phyloP scores from a whole-genome alignment of 2,329 filamentous ascomycete species.

The Colletotrichum orchidophilum region DNA sequence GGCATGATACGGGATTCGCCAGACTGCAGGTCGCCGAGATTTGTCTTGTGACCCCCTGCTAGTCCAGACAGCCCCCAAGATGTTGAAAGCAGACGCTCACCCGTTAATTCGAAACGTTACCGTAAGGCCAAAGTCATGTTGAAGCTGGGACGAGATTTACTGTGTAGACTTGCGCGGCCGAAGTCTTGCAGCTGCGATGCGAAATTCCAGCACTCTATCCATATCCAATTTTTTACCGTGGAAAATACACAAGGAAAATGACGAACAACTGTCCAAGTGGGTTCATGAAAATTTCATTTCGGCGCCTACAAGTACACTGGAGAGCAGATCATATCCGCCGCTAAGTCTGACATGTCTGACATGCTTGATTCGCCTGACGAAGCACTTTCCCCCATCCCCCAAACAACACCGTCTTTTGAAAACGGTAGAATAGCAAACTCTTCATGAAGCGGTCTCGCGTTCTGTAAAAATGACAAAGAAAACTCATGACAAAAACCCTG shows the following conservation, averaged over 20 bases:
- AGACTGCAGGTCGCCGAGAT: constrained; percentile 2
- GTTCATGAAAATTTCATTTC: constrained; percentile 1
- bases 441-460: background rate
- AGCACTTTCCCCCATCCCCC: background rate
- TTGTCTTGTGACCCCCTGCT: too few relatives aligned
- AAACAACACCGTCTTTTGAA: constrained; percentile 1
- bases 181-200: background rate
- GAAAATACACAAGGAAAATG: too few relatives aligned
- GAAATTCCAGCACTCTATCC: background rate
- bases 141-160: too few relatives aligned
- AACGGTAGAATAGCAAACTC: background rate
- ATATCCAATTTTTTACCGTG: too few relatives aligned
- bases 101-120: background rate
- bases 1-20: constrained; percentile 8
- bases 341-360: constrained; percentile 26
- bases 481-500: constrained; percentile 13
- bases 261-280: background rate
- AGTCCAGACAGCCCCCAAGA: background rate
- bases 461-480: constrained; percentile 15
- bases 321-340: constrained; percentile 15
- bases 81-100: background rate
- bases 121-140: background rate
- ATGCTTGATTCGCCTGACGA: constrained; percentile 5
- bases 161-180: background rate
- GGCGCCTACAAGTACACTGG: constrained; percentile 28